Base-by-base conservation (phyloP, 83 land plant species). In the Diphasiastrum complanatum region DNA sequence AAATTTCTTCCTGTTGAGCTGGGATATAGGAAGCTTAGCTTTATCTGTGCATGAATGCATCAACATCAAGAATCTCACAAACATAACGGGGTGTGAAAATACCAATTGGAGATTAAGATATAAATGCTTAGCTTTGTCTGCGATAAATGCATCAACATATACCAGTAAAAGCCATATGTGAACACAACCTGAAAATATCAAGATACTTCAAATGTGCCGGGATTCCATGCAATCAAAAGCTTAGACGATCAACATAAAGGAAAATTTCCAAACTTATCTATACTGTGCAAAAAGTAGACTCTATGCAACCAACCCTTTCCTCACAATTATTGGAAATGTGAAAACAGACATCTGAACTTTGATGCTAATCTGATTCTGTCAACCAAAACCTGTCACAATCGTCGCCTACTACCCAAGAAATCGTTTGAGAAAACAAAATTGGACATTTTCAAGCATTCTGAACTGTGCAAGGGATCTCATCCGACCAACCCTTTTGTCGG, bases 21-120 rank as follows among this genome's bases (percentile, higher is more conserved):
- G n/a, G 99, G 99, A 69, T 89, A 89, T 51, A 93, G 62, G 56
- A 93, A 82, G 70, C 99, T 89, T 75, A 84, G 51, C 79, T 83
- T 93, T 27, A 92, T 33, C 86, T 82, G 64, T 10, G 32, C 47
- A 18, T 25, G 61, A 5, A 40, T 22, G 1, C 33, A 35, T 22
- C 2, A 16, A 1, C 12, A 33, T 1, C 0, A 1, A 56, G n/a
- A 14, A 18, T n/a, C 32, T 27, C 19, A 18, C 28, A 60, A 12
- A 12, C 19, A 51, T 27, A 28, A 19, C 58, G 35, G 11, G 29
- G 14, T 2, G 5, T 5, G 30, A 40, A 30, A 66, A 23, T 1
- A 24, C 5, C 1, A 40, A 36, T 6, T 14, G 29, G 14, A 32
- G 28, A 53, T n/a, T 5, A 53, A 20, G 10, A 49, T 38, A 8